Conservation (phyloP, 2,329 filamentous ascomycete genomes). For the Pyrenochaeta sp. region DNA sequence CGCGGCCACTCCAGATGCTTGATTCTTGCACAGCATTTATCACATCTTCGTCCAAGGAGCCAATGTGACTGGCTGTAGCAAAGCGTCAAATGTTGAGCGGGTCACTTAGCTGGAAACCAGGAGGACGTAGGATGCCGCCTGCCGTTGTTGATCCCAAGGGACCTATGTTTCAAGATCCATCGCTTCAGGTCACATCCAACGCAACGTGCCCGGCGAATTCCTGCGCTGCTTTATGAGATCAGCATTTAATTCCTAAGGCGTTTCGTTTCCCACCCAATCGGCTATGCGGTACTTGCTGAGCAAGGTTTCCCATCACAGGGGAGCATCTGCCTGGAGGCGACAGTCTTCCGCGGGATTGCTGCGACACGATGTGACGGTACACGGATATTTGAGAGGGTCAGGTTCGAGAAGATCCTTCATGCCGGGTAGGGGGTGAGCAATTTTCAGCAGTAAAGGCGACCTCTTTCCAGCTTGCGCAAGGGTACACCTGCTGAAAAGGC, state of each 20-base stretch:
- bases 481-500: constrained; percentile 45
- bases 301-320: neutral
- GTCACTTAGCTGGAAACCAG: neutral
- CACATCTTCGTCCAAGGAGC: neutral
- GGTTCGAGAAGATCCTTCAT: constrained; percentile 2
- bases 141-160: constrained; percentile 1
- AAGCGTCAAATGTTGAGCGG: constrained; percentile 12
- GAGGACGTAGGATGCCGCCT: constrained; percentile 5
- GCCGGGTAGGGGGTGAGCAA: constrained; percentile 1
- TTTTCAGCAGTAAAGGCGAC: constrained; percentile 35
- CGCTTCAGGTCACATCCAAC: neutral
- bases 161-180: constrained; percentile 12
- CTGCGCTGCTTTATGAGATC: neutral
- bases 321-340: constrained; percentile 1
- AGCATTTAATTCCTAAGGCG: neutral
- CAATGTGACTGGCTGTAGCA: constrained; percentile 23
- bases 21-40: neutral
- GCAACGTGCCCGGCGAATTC: neutral
- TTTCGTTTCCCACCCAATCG: neutral
- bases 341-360: constrained; percentile 2
- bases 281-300: neutral
- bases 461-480: constrained; percentile 36
- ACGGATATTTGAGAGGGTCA: constrained; percentile 17
- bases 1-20: neutral
- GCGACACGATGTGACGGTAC: constrained; percentile 16